These are phyloP conservation scores for Paecilomyces sp. DNA, from an alignment of 2,329 filamentous ascomycete species.

Conservation along the genomic window DNA sequence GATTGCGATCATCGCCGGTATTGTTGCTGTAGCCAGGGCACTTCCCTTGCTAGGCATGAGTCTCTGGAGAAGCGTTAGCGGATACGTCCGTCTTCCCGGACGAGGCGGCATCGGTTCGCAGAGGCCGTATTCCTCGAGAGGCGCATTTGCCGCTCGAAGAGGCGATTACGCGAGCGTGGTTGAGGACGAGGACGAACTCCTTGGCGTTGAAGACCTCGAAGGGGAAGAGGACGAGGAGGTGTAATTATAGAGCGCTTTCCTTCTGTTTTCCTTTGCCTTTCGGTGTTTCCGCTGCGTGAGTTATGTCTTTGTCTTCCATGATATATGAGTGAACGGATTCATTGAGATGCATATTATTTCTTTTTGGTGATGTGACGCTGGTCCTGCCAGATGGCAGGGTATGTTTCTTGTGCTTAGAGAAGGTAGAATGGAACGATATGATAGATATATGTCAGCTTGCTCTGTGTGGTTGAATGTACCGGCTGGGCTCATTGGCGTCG, in stretches of 20 bases:
- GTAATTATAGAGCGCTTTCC: conserved; percentile 9
- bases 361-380: background rate
- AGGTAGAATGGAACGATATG: background rate
- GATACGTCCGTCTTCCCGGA: conserved; percentile 39
- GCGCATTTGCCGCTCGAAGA: conserved; percentile 78
- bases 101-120: conserved; percentile 43
- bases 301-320: background rate
- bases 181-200: conserved; percentile 86
- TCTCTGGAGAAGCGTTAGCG: conserved; percentile 60
- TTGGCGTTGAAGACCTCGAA: conserved; percentile 81
- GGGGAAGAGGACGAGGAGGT: conserved; percentile 71
- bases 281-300: background rate
- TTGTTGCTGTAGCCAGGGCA: conserved; percentile 65
- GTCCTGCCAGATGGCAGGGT: background rate
- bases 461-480: background rate
- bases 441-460: background rate
- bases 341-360: background rate
- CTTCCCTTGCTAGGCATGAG: conserved; percentile 66
- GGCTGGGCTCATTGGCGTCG: background rate
- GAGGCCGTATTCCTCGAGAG: conserved; percentile 75
- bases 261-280: background rate
- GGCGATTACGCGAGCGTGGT: conserved; percentile 87
- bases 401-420: background rate
- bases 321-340: background rate
- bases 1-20: conserved; percentile 70